Evolutionary conservation across 305 asterid genomes (phyloP), one percentile per base, ranked within the genome.

Genomic region (Rubia tinctorum): DNA sequence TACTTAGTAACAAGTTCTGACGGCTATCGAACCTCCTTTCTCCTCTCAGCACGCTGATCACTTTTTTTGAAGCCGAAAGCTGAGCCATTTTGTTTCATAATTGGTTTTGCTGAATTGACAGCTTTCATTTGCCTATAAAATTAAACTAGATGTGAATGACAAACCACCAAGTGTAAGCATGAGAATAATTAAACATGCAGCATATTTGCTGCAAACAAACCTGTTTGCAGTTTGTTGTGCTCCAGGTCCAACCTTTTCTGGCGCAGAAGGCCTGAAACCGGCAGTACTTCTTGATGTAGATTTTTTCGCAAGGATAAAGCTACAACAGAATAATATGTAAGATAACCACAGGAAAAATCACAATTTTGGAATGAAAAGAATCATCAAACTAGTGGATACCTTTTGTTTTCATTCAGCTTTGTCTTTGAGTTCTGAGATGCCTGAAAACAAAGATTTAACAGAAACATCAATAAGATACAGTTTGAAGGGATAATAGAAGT

Each of bases 11-110:
- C 22, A 14, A 11, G 59, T 67, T 12, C 13, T n/a, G 11, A 43
- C 47, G 9, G 25, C 43, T 61, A 66, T 43, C 89, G 75, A 76
- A 81, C 97, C 92, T 91, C 87, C 82, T 85, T 87, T 78, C 90
- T 86, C 79, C 78, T 88, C 81, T 77, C 89, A 4, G 90, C 86
- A 2, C 82, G 86, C 68, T 76, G 86, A 23, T 85, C 82, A 77
- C 90, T 82, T 80, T 78, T 82, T 80, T 78, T 87, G 72, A 82
- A 82, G 70, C 74, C 76, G 74, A 84, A 71, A 77, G 76, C 69
- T n/a, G 87, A 77, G 51, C 65, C 69, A 27, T 76, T 88, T 75
- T 76, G 92, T 77, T 77, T 88, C 65, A 58, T 39, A 64, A 73
- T 49, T 69, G 80, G 80, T 66, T 76, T 78, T 71, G 79, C 49